A percentile compares a stretch with the other conserved stretches of the same genome.
Conservation (phyloP, 1,284 basidiomycete species). For the Sporisorium iseilematis-ciliati region DNA sequence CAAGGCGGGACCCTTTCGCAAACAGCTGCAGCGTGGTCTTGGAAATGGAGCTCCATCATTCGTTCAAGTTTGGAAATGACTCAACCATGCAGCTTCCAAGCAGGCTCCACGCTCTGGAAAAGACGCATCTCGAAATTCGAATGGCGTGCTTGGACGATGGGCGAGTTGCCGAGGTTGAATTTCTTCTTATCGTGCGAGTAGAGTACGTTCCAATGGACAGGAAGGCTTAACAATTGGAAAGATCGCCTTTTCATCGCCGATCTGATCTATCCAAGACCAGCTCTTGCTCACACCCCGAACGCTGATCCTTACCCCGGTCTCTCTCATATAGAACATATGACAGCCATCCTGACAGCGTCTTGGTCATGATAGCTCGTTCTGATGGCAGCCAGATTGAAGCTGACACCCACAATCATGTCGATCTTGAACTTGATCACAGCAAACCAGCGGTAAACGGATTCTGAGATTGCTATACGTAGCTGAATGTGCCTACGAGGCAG, state of each 20-base stretch:
- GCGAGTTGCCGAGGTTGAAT: not conserved
- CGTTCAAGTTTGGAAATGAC: conserved; percentile 9
- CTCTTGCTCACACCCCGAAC: not conserved
- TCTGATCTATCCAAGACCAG: not conserved
- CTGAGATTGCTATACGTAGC: conserved; percentile 3
- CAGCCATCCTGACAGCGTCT: no score
- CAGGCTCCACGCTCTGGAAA: not conserved
- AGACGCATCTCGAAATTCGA: conserved; percentile 9
- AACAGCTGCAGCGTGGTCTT: not conserved
- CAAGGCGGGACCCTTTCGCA: not conserved
- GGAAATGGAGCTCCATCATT: conserved; percentile 15
- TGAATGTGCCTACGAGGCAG: not conserved
- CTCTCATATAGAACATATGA: not conserved
- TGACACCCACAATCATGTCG: not conserved
- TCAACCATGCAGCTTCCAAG: conserved; percentile 28
- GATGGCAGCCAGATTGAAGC: not conserved
- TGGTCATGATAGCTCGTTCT: no score
- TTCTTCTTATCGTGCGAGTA: conserved; percentile 23
- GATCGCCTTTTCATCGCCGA: conserved; percentile 14
- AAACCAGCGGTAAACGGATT: conserved; percentile 1
- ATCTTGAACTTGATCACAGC: not conserved
- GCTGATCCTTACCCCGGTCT: not conserved
- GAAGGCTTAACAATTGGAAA: not conserved
- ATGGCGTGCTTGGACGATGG: conserved; percentile 26
- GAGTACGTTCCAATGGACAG: not conserved